Base-by-base conservation (phyloP, 768 basidiomycete genomes). In the Suillus alpinus region DNA sequence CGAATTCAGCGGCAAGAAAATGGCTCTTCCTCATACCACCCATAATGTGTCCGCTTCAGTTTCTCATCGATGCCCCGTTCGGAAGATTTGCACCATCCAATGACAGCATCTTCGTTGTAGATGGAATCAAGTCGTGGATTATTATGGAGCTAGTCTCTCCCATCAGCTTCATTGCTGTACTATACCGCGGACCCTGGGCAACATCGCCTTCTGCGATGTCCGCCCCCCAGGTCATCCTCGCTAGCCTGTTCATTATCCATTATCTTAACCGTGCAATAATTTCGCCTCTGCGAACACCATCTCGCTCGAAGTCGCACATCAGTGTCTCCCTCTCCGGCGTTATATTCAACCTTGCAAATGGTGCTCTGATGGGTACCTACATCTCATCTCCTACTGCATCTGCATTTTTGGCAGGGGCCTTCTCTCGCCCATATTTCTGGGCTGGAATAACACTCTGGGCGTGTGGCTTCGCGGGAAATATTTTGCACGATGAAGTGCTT, bases 401-500 rank as follows among this genome's bases (percentile, higher is more conserved):
- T 18, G 63, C 76, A 7, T 83, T 78, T 67, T 77, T 86, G 46
- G 61, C 62, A 0, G 65, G 63, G 8, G 72, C 76, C 6, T 68
- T 69, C 34, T 36, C 59, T 13, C 74, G 75, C 7, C 72, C 80
- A 16, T 68, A 66, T 0, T 94, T 94, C 75, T 87, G 85, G 78
- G 40, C 74, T 4, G 92, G 91, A 2, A 68, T 91, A 13, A 67
- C 60, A 0, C 67, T 95, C 3, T 98, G 93, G 90, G 77, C 78
- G 0, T 37, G 76, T 0, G 96, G 96, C 0, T 81, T 95, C 46
- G 75, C 70, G 0, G 92, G 93, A 0, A 98, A 98, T 73, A 77
- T 97, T 36, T 77, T 83, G 37, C 95, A 97, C 73, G 96, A 98
- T 75, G 95, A 97, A 71, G 81, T 98, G 32, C 84, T 98, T 9